A percentile compares a stretch with the other conserved stretches of the same genome.
Evolutionary conservation across 140 eudicot species (phyloP).

Genomic region (Anethum foeniculum): DNA sequence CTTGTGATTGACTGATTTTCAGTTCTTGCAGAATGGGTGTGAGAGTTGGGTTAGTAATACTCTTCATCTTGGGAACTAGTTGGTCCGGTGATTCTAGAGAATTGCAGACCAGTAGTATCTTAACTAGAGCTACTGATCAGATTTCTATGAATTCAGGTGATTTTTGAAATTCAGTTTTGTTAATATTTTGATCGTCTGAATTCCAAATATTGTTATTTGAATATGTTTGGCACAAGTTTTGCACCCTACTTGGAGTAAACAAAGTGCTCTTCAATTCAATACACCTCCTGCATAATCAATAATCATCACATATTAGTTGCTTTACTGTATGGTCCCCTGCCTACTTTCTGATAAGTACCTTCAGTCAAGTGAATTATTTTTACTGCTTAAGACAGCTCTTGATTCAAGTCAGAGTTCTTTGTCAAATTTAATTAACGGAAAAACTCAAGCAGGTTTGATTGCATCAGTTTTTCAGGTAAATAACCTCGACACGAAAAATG

Average conservation of each 20-base stretch:
- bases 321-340: background rate
- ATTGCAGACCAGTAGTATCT: slow-evolving; percentile 9
- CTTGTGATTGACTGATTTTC: background rate
- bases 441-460: background rate
- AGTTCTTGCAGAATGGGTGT: slow-evolving; percentile 47
- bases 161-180: slow-evolving; percentile 6
- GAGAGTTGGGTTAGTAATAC: slow-evolving; percentile 41
- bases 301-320: background rate
- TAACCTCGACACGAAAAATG: slow-evolving; percentile 10
- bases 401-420: background rate
- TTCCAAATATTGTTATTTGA: background rate
- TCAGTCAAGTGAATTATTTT: background rate
- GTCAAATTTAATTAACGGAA: background rate
- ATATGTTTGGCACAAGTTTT: background rate
- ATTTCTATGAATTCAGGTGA: slow-evolving; percentile 41
- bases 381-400: background rate
- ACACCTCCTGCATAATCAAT: background rate
- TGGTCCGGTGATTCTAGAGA: slow-evolving; percentile 56
- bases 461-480: slow-evolving; percentile 33
- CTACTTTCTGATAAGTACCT: background rate
- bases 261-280: background rate
- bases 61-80: slow-evolving; percentile 43
- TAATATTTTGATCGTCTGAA: background rate
- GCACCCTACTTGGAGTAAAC: background rate
- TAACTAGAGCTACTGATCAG: slow-evolving; percentile 11